Base-by-base conservation (phyloP, 2,329 filamentous ascomycete genomes). In the Colletotrichum liaoningense region DNA sequence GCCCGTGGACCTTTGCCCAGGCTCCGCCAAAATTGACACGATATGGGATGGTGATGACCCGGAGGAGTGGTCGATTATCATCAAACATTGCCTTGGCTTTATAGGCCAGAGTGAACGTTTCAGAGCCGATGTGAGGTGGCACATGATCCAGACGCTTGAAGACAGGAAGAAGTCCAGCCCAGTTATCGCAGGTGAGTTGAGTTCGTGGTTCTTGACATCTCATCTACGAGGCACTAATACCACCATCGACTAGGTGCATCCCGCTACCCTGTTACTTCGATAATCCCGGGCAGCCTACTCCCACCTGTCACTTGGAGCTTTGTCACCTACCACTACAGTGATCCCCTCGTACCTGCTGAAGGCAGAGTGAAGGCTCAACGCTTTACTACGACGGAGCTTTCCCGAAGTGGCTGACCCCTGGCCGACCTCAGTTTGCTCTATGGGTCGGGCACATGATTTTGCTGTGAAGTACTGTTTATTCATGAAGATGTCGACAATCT, bases 281-380 rank as follows among this genome's bases (percentile, higher is more conserved):
- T 12, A 35, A 35, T 35, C 33, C 33, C 33, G 11, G 33, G 33
- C 33, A 35, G 33, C 33, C 11, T 3, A 12, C 11, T 12, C 9
- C 33, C 33, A 35, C 33, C 33, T 35, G 33, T 35, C 33, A 1
- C 1, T 35, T 12, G 33, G 33, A 35, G 33, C 33, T 35, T 35
- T 35, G 33, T 35, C 33, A 12, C 33, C 33, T 35, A 35, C 33
- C 33, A 12, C 2, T 74, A 74, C 12, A 42, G 67, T 12, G 72
- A 67, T 16, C 72, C 72, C 16, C 68, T 63, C 7, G 26, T 74
- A 8, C 62, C 72, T 33, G 38, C 7, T 4, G 59, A 8, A 42
- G 33, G 42, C 12, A 60, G 26, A 38, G 30, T 33, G 16, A 71
- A 42, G 62, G 3, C 26, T 28, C 56, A 64, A 14, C 30, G 57